These are phyloP conservation scores for Stachybotrys chlorohalonatus DNA, from an alignment of 2,329 filamentous ascomycete genomes.

Conservation along the genomic window DNA sequence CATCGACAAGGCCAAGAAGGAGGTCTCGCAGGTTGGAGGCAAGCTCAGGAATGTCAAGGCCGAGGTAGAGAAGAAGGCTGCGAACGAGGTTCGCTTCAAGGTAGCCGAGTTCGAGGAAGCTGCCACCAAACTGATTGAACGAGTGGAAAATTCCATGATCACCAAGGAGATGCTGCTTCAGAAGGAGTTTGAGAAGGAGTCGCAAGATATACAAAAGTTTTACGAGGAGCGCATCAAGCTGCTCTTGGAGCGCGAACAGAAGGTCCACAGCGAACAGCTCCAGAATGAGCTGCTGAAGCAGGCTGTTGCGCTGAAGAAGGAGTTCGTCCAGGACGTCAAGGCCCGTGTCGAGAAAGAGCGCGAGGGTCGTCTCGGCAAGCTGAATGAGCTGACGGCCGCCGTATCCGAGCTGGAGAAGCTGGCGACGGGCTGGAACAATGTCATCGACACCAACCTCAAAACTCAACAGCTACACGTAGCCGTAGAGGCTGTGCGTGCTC, in stretches of 20 bases:
- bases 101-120: slow-evolving; percentile 75
- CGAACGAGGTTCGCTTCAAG: slow-evolving; percentile 64
- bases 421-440: slow-evolving; percentile 80
- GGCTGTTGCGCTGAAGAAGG: slow-evolving; percentile 76
- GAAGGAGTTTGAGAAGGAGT: slow-evolving; percentile 79
- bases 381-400: slow-evolving; percentile 67
- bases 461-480: slow-evolving; percentile 96
- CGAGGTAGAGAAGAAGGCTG: slow-evolving; percentile 59
- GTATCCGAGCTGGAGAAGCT: slow-evolving; percentile 81
- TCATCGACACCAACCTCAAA: slow-evolving; percentile 82
- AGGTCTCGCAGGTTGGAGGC: slow-evolving; percentile 67
- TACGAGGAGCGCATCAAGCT: slow-evolving; percentile 75
- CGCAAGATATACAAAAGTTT: slow-evolving; percentile 64
- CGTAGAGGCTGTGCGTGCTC: slow-evolving; percentile 82
- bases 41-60: slow-evolving; percentile 70
- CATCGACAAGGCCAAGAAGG: slow-evolving; percentile 76
- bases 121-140: slow-evolving; percentile 76
- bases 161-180: slow-evolving; percentile 76
- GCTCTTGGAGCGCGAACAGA: slow-evolving; percentile 69
- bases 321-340: slow-evolving; percentile 71
- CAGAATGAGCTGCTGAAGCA: slow-evolving; percentile 85
- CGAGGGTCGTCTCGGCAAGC: slow-evolving; percentile 74
- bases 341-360: slow-evolving; percentile 83
- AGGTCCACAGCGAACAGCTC: slow-evolving; percentile 73
- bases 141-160: slow-evolving; percentile 77